Evolutionary conservation across 108 stramenopile genomes (phyloP).

Genomic region (Cyclotella choctawhatcheeana): DNA sequence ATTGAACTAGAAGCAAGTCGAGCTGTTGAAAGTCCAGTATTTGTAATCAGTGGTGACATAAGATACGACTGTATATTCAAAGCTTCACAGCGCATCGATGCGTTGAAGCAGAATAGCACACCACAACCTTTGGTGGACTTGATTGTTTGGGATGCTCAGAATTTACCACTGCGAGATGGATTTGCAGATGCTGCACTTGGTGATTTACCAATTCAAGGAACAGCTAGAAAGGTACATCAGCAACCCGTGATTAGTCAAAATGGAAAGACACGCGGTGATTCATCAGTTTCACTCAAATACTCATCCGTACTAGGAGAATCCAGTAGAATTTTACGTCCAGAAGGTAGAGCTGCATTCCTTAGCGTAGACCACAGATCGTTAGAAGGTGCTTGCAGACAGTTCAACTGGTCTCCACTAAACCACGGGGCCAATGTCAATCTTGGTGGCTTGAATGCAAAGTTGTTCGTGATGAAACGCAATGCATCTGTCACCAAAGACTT

Average conservation of each 20-base stretch:
- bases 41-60: constrained; percentile 49
- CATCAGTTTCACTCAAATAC: constrained; percentile 21
- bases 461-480: constrained; percentile 31
- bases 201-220: constrained; percentile 56
- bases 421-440: constrained; percentile 30
- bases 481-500: constrained; percentile 40
- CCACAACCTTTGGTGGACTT: constrained; percentile 39
- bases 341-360: constrained; percentile 43
- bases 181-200: constrained; percentile 46
- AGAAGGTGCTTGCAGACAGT: constrained; percentile 19
- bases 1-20: constrained; percentile 46
- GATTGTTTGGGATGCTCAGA: constrained; percentile 58
- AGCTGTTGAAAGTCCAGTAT: constrained; percentile 18
- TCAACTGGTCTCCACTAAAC: constrained; percentile 13
- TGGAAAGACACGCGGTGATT: neutral
- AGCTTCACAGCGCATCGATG: constrained; percentile 17
- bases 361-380: constrained; percentile 46
- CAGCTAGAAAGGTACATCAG: constrained; percentile 47
- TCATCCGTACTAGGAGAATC: constrained; percentile 34
- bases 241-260: constrained; percentile 15
- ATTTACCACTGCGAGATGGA: constrained; percentile 46
- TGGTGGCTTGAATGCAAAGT: constrained; percentile 45
- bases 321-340: constrained; percentile 17
- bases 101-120: constrained; percentile 1
- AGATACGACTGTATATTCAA: constrained; percentile 2